Conservation (phyloP, 2,329 filamentous ascomycete genomes). For the Emericellopsis atlantica region DNA sequence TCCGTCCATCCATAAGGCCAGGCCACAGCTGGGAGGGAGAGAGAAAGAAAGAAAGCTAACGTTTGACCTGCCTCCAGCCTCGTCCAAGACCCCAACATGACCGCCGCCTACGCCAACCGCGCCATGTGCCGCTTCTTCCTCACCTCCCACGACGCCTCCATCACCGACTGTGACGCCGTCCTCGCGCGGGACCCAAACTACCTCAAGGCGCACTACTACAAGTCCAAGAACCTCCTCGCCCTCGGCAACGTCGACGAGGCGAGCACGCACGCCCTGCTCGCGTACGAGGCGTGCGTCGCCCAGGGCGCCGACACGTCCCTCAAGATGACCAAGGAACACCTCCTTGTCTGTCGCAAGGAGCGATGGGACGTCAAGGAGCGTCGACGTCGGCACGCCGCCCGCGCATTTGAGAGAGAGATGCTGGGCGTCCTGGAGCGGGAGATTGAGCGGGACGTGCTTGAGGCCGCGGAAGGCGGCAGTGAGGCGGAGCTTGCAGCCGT, state of each 20-base stretch:
- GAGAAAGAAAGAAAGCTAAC: not conserved
- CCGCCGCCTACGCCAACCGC: slow-evolving; percentile 78
- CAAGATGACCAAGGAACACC: slow-evolving; percentile 56
- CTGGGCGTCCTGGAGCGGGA: slow-evolving; percentile 30
- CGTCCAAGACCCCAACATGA: slow-evolving; percentile 63
- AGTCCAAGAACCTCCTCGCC: slow-evolving; percentile 72
- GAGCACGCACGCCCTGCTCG: slow-evolving; percentile 53
- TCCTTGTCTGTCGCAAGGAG: slow-evolving; percentile 72
- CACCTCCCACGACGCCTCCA: slow-evolving; percentile 57
- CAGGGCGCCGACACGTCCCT: slow-evolving; percentile 51
- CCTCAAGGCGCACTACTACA: slow-evolving; percentile 76
- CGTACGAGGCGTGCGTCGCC: slow-evolving; percentile 57
- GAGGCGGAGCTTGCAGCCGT: not conserved
- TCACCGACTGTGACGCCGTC: slow-evolving; percentile 65
- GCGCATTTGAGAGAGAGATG: slow-evolving; percentile 47
- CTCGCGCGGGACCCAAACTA: slow-evolving; percentile 51
- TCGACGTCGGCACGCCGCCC: slow-evolving; percentile 39
- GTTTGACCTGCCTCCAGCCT: slow-evolving; percentile 38
- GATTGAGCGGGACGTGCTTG: slow-evolving; percentile 8
- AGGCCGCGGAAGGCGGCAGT: not conserved
- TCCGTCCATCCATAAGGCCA: not conserved
- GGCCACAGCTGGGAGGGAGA: not conserved
- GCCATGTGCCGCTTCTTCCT: slow-evolving; percentile 73
- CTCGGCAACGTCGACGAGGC: slow-evolving; percentile 56
- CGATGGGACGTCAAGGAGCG: slow-evolving; percentile 70